Evolutionary conservation across 768 basidiomycete genomes (phyloP).

Genomic region (Rhodosporidiobolus sp.): DNA sequence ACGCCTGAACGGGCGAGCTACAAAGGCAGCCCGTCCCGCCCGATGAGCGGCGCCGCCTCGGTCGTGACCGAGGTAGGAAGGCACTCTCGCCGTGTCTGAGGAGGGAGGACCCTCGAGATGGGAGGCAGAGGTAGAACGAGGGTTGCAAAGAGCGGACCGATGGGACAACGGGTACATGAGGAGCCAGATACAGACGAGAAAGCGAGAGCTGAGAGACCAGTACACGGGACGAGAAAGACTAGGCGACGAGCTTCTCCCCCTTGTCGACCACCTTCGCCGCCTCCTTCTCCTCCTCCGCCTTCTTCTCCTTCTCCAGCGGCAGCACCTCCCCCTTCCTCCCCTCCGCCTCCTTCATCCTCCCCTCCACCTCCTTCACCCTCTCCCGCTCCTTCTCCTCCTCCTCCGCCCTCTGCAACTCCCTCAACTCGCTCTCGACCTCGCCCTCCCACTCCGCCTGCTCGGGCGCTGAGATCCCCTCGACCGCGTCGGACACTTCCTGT

Average conservation of each 20-base stretch:
- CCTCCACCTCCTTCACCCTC: neutral
- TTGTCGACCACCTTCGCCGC: neutral
- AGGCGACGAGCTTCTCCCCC: neutral
- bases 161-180: too few relatives aligned
- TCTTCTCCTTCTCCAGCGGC: neutral
- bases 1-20: neutral
- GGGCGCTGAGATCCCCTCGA: neutral
- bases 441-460: neutral
- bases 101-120: too few relatives aligned
- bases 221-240: too few relatives aligned
- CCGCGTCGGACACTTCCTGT: slow-evolving; percentile 22
- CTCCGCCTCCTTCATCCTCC: neutral
- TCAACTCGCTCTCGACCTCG: slow-evolving; percentile 25
- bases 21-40: too few relatives aligned
- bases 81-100: too few relatives aligned
- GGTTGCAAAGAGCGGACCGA: too few relatives aligned
- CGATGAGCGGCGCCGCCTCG: too few relatives aligned
- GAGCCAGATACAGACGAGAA: too few relatives aligned
- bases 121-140: too few relatives aligned
- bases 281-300: neutral
- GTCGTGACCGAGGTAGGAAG: too few relatives aligned
- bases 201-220: too few relatives aligned
- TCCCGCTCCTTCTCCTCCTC: neutral
- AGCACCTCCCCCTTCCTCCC: neutral
- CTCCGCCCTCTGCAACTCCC: slow-evolving; percentile 3